Conservation (phyloP, 768 basidiomycete genomes). For the Leccinum ochraceum region DNA sequence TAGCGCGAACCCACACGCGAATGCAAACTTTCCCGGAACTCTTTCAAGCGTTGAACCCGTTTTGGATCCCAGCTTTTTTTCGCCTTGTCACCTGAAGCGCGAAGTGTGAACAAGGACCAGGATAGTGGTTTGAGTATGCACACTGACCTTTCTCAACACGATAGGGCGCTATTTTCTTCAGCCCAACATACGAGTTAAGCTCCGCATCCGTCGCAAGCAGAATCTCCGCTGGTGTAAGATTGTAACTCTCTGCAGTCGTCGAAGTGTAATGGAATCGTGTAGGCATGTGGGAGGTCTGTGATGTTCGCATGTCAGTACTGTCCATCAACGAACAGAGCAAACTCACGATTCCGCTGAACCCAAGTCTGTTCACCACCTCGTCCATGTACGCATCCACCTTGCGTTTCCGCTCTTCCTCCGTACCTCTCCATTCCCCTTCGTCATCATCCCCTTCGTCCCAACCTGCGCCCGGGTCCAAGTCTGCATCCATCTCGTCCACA, state of each 20-base stretch:
- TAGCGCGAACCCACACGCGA: conserved; percentile 37
- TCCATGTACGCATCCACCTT: conserved; percentile 89
- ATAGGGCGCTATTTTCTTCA: conserved; percentile 93
- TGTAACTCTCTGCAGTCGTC: conserved; percentile 60
- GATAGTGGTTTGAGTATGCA: conserved; percentile 6
- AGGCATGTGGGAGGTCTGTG: conserved; percentile 82
- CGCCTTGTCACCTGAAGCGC: conserved; percentile 20
- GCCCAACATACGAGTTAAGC: conserved; percentile 85
- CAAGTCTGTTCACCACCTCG: conserved; percentile 76
- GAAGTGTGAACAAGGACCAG: background rate
- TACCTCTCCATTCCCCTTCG: conserved; percentile 79
- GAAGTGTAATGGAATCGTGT: conserved; percentile 94
- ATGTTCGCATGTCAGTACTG: conserved; percentile 2
- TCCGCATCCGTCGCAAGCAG: conserved; percentile 90
- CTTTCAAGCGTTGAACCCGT: conserved; percentile 64
- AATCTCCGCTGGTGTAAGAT: conserved; percentile 82
- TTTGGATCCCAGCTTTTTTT: conserved; percentile 57
- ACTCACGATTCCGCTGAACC: conserved; percentile 94
- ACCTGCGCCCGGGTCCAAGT: conserved; percentile 50
- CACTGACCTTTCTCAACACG: conserved; percentile 48
- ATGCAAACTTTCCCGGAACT: conserved; percentile 65
- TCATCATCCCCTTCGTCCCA: conserved; percentile 34
- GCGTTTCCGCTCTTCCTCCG: conserved; percentile 86
- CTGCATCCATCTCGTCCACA: conserved; percentile 54
- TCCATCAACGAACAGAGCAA: background rate